Evolutionary conservation across 192 early-diverging fungal species (phyloP).

Genomic region (Podila epigama): DNA sequence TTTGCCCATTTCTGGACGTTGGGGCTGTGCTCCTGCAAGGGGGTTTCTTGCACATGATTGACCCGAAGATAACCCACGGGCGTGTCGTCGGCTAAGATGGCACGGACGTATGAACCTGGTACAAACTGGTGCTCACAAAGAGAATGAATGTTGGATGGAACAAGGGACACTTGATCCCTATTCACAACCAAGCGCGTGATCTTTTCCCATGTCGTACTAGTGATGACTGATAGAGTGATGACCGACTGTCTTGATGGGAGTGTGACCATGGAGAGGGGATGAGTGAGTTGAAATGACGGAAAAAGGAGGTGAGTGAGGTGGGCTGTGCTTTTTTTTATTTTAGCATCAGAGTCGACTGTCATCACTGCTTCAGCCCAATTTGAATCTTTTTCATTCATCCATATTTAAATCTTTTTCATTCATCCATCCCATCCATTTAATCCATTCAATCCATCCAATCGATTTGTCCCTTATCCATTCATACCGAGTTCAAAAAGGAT

Average conservation of each 20-base stretch:
- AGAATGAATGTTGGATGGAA: constrained; percentile 23
- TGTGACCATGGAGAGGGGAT: constrained; percentile 8
- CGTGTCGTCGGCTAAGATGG: constrained; percentile 20
- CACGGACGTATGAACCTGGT: constrained; percentile 12
- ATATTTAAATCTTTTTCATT: not conserved
- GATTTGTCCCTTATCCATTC: not conserved
- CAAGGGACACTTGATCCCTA: constrained; percentile 19
- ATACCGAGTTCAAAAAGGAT: not conserved
- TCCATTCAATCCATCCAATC: not conserved
- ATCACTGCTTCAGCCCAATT: constrained; percentile 6
- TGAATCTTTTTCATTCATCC: not conserved
- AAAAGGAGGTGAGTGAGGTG: not conserved
- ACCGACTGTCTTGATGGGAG: constrained; percentile 21
- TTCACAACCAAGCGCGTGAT: constrained; percentile 27
- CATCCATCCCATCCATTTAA: not conserved
- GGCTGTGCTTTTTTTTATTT: not conserved
- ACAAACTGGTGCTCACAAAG: constrained; percentile 42
- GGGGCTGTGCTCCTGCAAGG: not conserved
- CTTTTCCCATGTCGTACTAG: constrained; percentile 13
- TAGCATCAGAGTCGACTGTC: not conserved
- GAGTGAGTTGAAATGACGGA: not conserved
- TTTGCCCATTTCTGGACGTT: not conserved
- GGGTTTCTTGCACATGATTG: not conserved
- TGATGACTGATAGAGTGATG: constrained; percentile 32
- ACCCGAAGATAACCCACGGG: constrained; percentile 34